These are phyloP conservation scores for Raddia guianensis DNA, from an alignment of 176 grass and related monocot species.

Conservation along the genomic window DNA sequence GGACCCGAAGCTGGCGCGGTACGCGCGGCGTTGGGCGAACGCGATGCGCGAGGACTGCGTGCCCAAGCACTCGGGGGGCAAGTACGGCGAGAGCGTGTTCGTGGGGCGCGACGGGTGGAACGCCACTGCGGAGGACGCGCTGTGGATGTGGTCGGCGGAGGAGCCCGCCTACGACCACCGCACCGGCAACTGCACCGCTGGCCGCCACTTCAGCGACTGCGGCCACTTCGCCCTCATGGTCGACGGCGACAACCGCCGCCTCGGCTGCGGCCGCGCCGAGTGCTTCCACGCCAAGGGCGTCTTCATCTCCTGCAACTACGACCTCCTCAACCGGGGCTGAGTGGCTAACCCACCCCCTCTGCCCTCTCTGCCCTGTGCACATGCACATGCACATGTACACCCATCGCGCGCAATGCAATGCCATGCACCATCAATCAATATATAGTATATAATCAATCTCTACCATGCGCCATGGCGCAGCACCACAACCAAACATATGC, in stretches of 20 bases:
- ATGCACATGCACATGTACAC: no score
- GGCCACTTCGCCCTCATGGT: slow-evolving; percentile 54
- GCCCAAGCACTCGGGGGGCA: neutral
- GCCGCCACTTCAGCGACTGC: neutral
- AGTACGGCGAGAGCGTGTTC: slow-evolving; percentile 39
- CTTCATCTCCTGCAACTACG: slow-evolving; percentile 57
- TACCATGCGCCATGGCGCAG: no score
- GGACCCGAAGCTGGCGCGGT: slow-evolving; percentile 36
- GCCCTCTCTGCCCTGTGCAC: no score
- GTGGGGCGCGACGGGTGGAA: slow-evolving; percentile 13
- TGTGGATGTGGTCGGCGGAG: neutral
- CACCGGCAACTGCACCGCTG: neutral
- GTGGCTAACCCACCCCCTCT: no score
- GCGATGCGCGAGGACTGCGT: slow-evolving; percentile 25
- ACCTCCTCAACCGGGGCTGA: neutral
- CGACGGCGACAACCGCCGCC: neutral
- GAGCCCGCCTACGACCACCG: slow-evolving; percentile 30
- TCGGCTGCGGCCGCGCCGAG: slow-evolving; percentile 42
- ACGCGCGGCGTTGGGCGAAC: slow-evolving; percentile 45
- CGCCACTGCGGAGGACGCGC: slow-evolving; percentile 29
- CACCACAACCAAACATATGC: no score
- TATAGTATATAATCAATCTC: no score
- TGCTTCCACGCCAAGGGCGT: slow-evolving; percentile 7
- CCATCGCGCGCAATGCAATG: no score
- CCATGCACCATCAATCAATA: no score